These are phyloP conservation scores for Aspergillus carbonarius DNA, from an alignment of 2,329 filamentous ascomycete genomes.

Conservation along the genomic window DNA sequence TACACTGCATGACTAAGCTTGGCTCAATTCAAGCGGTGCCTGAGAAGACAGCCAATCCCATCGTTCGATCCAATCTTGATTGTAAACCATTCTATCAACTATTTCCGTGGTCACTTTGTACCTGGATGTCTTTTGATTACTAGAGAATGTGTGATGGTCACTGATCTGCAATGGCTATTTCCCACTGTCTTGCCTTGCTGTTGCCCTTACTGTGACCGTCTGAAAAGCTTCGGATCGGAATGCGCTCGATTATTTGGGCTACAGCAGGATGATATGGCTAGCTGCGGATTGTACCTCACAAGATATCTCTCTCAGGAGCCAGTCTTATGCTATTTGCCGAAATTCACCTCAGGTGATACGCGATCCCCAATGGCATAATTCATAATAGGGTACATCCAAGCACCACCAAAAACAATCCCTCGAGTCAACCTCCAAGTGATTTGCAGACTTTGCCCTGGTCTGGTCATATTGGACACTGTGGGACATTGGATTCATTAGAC, in stretches of 20 bases:
- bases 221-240: background rate
- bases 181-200: background rate
- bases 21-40: background rate
- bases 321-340: background rate
- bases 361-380: background rate
- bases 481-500: too few species aligned
- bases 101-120: background rate
- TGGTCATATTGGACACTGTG: too few species aligned
- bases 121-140: background rate
- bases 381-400: background rate
- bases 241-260: background rate
- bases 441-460: too few species aligned
- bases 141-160: background rate
- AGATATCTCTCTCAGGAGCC: background rate
- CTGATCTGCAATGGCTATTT: background rate
- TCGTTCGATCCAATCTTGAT: too few species aligned
- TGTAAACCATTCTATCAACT: too few species aligned
- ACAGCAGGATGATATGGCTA: background rate
- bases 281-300: background rate
- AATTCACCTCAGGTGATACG: background rate
- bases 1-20: background rate
- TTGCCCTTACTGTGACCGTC: background rate
- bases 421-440: background rate
- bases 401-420: background rate
- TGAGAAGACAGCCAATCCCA: background rate